Conservation (phyloP, 176 grass and related monocot species). For the Pharus latifolius region DNA sequence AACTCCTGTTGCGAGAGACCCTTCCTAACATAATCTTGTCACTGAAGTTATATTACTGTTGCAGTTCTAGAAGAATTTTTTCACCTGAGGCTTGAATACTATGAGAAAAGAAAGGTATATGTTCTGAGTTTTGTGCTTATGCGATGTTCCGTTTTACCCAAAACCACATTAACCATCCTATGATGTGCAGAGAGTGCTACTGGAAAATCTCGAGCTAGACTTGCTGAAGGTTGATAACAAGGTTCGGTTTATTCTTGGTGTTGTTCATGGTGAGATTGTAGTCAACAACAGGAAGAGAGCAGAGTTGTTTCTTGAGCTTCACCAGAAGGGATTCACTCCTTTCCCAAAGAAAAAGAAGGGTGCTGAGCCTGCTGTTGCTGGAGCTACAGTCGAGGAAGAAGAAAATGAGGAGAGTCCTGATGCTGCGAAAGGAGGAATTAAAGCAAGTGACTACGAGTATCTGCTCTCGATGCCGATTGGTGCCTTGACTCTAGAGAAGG, state of each 20-base stretch:
- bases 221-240: conserved; percentile 43
- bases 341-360: conserved; percentile 40
- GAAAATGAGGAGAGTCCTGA: conserved; percentile 18
- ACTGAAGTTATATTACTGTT: background rate
- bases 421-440: conserved; percentile 6
- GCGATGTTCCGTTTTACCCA: background rate
- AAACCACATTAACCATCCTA: background rate
- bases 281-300: conserved; percentile 39
- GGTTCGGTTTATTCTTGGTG: conserved; percentile 44
- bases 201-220: conserved; percentile 41
- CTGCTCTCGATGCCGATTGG: conserved; percentile 28
- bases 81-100: conserved; percentile 27
- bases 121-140: background rate
- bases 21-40: background rate
- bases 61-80: conserved; percentile 46
- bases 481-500: conserved; percentile 27
- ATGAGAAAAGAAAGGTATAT: conserved; percentile 42
- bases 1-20: background rate
- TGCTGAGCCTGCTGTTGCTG: conserved; percentile 18
- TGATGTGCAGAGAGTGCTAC: conserved; percentile 21
- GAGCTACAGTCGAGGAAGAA: conserved; percentile 8
- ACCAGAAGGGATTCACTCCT: conserved; percentile 46
- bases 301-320: conserved; percentile 33
- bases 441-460: conserved; percentile 42
- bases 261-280: conserved; percentile 42